phyloP scores from a whole-genome alignment of 495 filamentous ascomycete genomes.

The Cenococcum geophilum region DNA sequence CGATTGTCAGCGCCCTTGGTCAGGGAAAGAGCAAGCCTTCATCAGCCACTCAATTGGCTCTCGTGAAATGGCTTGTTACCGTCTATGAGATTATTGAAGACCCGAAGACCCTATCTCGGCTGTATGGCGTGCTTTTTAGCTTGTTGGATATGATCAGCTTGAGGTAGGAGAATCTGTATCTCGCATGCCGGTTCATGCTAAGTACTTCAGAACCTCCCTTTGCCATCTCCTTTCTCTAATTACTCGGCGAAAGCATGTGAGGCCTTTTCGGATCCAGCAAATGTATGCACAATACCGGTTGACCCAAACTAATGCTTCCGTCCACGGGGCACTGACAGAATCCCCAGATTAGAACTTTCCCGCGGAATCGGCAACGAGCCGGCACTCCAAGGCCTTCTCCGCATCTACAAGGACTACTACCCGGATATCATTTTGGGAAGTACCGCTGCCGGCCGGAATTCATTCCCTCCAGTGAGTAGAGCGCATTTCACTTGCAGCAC shows the following conservation, averaged over 20 bases:
- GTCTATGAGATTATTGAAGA: conserved; percentile 69
- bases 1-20: conserved; percentile 67
- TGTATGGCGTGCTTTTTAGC: conserved; percentile 77
- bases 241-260: conserved; percentile 81
- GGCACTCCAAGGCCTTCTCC: conserved; percentile 67
- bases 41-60: conserved; percentile 57
- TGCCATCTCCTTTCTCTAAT: conserved; percentile 81
- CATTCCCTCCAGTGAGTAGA: conserved; percentile 39
- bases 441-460: conserved; percentile 40
- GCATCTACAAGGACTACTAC: conserved; percentile 82
- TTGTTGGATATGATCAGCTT: conserved; percentile 74
- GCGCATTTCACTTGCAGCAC: conserved; percentile 28
- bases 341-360: conserved; percentile 52
- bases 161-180: conserved; percentile 42
- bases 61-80: conserved; percentile 77
- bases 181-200: conserved; percentile 20
- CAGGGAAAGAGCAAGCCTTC: conserved; percentile 73
- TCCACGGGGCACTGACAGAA: conserved; percentile 22
- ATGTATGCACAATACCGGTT: conserved; percentile 51
- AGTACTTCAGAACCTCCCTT: conserved; percentile 48
- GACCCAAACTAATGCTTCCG: not conserved
- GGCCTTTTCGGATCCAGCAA: conserved; percentile 74
- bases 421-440: conserved; percentile 80
- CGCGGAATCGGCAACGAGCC: conserved; percentile 63
- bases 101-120: conserved; percentile 54